These are phyloP conservation scores for Lunasporangiospora selenospora DNA, from an alignment of 192 early-diverging fungal genomes.

Conservation along the genomic window DNA sequence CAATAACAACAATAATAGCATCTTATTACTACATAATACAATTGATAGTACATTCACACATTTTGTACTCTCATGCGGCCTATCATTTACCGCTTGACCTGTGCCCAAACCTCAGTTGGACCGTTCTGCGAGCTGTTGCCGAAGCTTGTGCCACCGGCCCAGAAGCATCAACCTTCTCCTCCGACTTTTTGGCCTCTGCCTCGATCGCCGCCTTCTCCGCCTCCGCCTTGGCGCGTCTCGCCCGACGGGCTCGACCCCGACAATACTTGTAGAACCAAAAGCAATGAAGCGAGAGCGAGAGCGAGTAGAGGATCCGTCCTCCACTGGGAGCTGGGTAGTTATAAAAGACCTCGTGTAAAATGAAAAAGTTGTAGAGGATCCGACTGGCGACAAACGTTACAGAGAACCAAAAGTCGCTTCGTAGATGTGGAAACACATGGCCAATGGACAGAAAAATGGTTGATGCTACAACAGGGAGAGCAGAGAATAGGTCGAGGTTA, in stretches of 20 bases:
- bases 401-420: conserved; percentile 11
- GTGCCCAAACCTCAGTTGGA: too few relatives aligned
- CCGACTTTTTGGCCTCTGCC: too few relatives aligned
- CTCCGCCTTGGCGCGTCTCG: background rate
- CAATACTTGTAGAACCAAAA: background rate
- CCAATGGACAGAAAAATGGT: background rate
- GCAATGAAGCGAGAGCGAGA: background rate
- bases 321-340: background rate
- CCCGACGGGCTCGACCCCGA: background rate
- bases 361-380: background rate
- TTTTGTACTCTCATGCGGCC: too few relatives aligned
- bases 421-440: background rate
- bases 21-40: too few relatives aligned
- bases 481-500: background rate
- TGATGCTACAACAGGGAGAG: background rate
- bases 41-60: too few relatives aligned
- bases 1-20: too few relatives aligned
- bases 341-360: conserved; percentile 6
- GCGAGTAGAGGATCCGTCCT: background rate
- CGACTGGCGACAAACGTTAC: background rate
- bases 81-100: too few relatives aligned
- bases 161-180: too few relatives aligned
- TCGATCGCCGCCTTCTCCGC: background rate
- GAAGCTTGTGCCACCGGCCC: too few relatives aligned
- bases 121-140: too few relatives aligned